A percentile compares a stretch with the other conserved stretches of the same genome.
phyloP scores from a whole-genome alignment of 805 yeast species.

The Cyberlindnera xishuangbannaensis region DNA sequence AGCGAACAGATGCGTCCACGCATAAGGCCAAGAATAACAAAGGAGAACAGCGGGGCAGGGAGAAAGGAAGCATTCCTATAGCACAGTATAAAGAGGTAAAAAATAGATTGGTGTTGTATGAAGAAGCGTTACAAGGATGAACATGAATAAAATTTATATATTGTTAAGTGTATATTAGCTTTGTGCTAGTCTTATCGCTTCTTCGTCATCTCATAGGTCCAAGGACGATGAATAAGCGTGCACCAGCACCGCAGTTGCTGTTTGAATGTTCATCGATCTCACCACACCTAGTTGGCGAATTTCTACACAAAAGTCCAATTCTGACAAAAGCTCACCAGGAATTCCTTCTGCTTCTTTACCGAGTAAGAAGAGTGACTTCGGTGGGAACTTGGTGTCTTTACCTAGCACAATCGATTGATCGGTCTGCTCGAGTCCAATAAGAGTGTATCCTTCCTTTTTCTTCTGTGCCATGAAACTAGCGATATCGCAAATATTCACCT shows the following conservation, averaged over 20 bases:
- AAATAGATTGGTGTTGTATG: background rate
- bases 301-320: conserved; percentile 81
- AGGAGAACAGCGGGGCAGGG: too few species aligned
- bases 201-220: too few species aligned
- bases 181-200: too few species aligned
- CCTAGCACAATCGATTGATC: conserved; percentile 76
- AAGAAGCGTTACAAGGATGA: too few species aligned
- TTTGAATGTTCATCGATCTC: conserved; percentile 94
- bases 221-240: conserved; percentile 65
- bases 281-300: conserved; percentile 90
- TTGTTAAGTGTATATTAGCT: too few species aligned
- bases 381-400: conserved; percentile 63
- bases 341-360: conserved; percentile 91
- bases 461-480: conserved; percentile 50
- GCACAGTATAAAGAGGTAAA: background rate
- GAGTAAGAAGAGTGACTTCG: conserved; percentile 67
- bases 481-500: conserved; percentile 58
- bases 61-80: background rate
- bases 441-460: conserved; percentile 73
- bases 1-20: too few species aligned
- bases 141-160: too few species aligned
- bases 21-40: too few species aligned
- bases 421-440: conserved; percentile 90
- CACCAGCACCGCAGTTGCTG: conserved; percentile 91
- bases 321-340: conserved; percentile 78